These are phyloP conservation scores for Picea abies DNA, from an alignment of 83 land plant genomes.

Conservation along the genomic window DNA sequence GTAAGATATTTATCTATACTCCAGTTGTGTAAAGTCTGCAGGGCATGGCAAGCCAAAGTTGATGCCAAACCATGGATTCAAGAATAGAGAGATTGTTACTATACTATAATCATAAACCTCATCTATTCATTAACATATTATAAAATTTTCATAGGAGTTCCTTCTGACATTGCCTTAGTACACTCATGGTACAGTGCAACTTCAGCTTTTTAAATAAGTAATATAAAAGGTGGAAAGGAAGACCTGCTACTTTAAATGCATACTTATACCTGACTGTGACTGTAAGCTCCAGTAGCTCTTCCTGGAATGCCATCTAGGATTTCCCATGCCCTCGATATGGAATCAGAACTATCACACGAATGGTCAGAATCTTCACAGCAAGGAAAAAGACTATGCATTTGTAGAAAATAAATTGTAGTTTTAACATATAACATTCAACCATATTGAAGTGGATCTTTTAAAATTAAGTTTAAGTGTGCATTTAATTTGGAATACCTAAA, in stretches of 20 bases:
- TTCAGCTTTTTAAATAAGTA: no score
- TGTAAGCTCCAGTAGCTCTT: slow-evolving; percentile 95
- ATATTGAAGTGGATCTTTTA: neutral
- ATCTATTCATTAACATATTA: no score
- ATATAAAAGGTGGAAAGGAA: neutral
- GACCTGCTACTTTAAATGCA: neutral
- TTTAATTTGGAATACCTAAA: slow-evolving; percentile 62
- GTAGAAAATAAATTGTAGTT: neutral
- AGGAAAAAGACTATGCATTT: neutral
- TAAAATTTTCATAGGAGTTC: no score
- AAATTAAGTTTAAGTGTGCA: neutral
- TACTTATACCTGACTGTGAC: slow-evolving; percentile 88
- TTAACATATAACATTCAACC: neutral
- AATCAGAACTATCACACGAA: slow-evolving; percentile 68
- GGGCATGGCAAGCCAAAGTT: no score
- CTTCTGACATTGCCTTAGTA: no score
- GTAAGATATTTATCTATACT: no score
- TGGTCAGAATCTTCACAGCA: neutral
- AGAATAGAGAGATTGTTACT: no score
- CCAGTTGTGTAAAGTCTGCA: no score
- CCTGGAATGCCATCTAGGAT: slow-evolving; percentile 90
- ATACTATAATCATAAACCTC: no score
- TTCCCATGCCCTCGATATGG: slow-evolving; percentile 80
- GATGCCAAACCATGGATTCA: no score
- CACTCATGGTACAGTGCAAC: no score